Conservation (phyloP, 2,329 filamentous ascomycete species). For the Aspergillus tubingensis region DNA sequence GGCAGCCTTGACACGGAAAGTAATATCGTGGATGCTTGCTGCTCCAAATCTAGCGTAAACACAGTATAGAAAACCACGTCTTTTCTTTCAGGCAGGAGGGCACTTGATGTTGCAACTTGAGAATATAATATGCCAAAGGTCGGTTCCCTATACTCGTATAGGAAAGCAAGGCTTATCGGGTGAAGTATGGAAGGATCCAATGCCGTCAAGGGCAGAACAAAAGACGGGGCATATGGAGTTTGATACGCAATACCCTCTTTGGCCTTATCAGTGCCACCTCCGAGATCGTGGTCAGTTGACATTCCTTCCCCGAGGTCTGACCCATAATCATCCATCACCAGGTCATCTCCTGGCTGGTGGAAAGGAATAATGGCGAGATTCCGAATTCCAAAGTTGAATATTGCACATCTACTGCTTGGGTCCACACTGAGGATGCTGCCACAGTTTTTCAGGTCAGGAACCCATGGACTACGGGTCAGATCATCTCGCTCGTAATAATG, state of each 20-base stretch:
- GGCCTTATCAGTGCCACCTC: constrained; percentile 28
- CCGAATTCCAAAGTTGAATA: constrained; percentile 85
- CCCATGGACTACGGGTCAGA: constrained; percentile 78
- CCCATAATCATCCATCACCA: constrained; percentile 91
- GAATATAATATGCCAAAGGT: constrained; percentile 94
- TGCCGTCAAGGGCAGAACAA: constrained; percentile 85
- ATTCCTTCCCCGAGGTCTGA: constrained; percentile 73
- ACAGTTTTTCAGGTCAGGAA: constrained; percentile 71
- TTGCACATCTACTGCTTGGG: constrained; percentile 87
- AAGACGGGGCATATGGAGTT: constrained; percentile 84
- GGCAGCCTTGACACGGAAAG: constrained; percentile 83
- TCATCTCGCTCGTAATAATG: constrained; percentile 98
- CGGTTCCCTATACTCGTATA: constrained; percentile 95
- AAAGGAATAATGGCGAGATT: constrained; percentile 95
- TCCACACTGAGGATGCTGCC: constrained; percentile 84
- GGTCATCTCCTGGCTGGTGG: constrained; percentile 78
- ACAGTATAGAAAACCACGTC: constrained; percentile 90
- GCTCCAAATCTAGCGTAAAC: constrained; percentile 90
- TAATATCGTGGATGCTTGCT: constrained; percentile 89
- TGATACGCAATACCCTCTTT: constrained; percentile 41
- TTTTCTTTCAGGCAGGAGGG: constrained; percentile 72
- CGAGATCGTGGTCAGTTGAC: constrained; percentile 46
- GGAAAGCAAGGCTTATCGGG: constrained; percentile 86
- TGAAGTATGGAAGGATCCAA: constrained; percentile 85
- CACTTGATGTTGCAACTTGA: constrained; percentile 69